Evolutionary conservation across 2,329 filamentous ascomycete genomes (phyloP).

Genomic region (Simplicillium aogashimaense): DNA sequence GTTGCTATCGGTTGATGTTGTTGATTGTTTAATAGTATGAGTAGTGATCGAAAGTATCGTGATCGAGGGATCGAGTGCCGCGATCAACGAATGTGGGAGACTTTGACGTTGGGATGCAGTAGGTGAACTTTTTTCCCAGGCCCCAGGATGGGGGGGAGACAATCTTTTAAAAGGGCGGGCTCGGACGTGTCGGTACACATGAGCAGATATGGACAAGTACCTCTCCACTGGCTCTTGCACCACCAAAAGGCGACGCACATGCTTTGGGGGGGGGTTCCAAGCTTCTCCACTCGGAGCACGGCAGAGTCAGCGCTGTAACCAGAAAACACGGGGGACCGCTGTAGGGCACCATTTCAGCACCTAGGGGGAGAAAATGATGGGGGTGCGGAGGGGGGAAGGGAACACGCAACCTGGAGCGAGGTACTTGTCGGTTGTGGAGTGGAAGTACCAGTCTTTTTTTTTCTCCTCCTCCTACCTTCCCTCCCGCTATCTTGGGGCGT

Average conservation of each 20-base stretch:
- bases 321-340: not conserved
- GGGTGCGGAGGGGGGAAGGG: constrained; percentile 4
- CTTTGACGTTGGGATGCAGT: too few relatives aligned
- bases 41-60: not conserved
- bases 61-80: not conserved
- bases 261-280: constrained; percentile 3
- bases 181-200: constrained; percentile 5
- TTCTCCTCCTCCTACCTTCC: not conserved
- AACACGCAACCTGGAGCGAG: constrained; percentile 8
- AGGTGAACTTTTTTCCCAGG: constrained; percentile 6
- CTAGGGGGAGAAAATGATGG: not conserved
- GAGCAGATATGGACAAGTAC: constrained; percentile 4
- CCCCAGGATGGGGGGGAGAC: constrained; percentile 12
- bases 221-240: constrained; percentile 1
- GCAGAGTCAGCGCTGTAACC: not conserved
- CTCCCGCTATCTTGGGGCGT: not conserved
- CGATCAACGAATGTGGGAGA: not conserved
- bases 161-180: constrained; percentile 18
- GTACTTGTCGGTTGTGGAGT: constrained; percentile 10
- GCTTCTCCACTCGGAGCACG: not conserved
- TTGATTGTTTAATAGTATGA: too few relatives aligned
- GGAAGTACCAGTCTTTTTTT: constrained; percentile 8
- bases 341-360: constrained; percentile 3
- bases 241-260: constrained; percentile 5
- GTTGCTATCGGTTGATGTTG: not conserved